Evolutionary conservation across 305 asterid species (phyloP), one percentile per base, ranked within the genome.

Genomic region (Fraxinus paxiana): DNA sequence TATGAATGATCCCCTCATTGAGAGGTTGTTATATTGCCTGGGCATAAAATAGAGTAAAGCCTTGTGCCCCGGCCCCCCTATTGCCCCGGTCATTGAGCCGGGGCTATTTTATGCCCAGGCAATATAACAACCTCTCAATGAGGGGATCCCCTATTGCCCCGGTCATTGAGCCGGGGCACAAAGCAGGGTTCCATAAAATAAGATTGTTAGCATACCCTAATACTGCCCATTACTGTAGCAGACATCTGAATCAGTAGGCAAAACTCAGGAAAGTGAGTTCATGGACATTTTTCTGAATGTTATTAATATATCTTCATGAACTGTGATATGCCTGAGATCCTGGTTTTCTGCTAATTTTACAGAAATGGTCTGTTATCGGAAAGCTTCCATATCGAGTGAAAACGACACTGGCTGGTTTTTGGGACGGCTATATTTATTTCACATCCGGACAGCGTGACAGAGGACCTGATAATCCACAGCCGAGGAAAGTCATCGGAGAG

Each of bases 391-490:
- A 87, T 83, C 89, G 95, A 15, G 80, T 87, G 18, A 92, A 92
- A 77, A 92, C 97, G 4, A 85, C 97, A 13, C 38, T 86, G 81
- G 89, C 91, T 0, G 94, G 91, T 0, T 91, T 83, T 24, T 92
- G 94, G 95, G 86, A 92, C 15, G 96, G 96, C 63, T 89, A 89
- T 88, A 75, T 90, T 76, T 92, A 92, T 85, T 91, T 92, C 84
- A 92, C 97, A 17, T 92, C 97, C 3, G 97, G 97, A 65, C 97
- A 92, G 86, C 84, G 97, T 73, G 97, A 92, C 77, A 91, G 96
- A 84, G 94, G 96, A 41, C 88, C 90, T 5, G 93, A 91, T 85
- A 90, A 92, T 84, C 97, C 97, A 43, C 96, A 88, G 61, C 97
- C 97, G 43, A 85, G 83, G 84, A 82, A 87, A 82, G 97, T 92